Evolutionary conservation across 2,329 filamentous ascomycete genomes (phyloP), one percentile per base, ranked within the genome.

Genomic region (Microcyclospora tardicrescens): DNA sequence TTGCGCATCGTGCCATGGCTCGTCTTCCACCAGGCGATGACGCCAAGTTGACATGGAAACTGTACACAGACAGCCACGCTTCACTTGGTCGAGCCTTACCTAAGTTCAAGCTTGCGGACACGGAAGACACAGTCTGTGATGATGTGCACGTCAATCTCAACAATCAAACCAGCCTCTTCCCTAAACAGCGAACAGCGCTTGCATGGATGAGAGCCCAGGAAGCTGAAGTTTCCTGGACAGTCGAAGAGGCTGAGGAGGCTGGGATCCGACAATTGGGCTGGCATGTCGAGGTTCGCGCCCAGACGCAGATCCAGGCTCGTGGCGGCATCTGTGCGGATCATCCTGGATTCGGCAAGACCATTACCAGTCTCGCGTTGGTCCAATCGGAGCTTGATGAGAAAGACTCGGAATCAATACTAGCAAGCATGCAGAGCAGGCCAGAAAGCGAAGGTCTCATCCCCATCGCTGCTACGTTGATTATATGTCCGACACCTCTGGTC

Each of bases 331-430:
- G 80, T 28, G 76, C 76, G 2, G 75, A 80, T 49, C 65, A 73
- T 33, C 75, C 79, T 28, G 77, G 74, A 0, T 81, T 77, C 50
- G 79, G 79, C 0, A 82, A 83, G 49, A 82, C 78, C 0, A 69
- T 75, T 1, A 69, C 72, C 0, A 69, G 68, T 2, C 61, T 81
- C 10, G 75, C 66, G 1, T 55, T 81, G 8, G 67, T 79, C 24
- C 33, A 49, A 6, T 16, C 36, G 1, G 11, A 13, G 30, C 30
- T n/a, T 6, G 33, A 40, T 14, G n/a, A 33, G 10, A 14, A 10
- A 13, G 13, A 30, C 5, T 11, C 13, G 6, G 30, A n/a, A 16
- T 16, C 40, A 6, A 24, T 38, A 6, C 16, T 39, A 5, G 13
- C 16, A 12, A 12, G 16, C n/a, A 10, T 32, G 10, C 35, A 41